These are phyloP conservation scores for Sarocladium strictum DNA, from an alignment of 2,329 filamentous ascomycete genomes.

Conservation along the genomic window DNA sequence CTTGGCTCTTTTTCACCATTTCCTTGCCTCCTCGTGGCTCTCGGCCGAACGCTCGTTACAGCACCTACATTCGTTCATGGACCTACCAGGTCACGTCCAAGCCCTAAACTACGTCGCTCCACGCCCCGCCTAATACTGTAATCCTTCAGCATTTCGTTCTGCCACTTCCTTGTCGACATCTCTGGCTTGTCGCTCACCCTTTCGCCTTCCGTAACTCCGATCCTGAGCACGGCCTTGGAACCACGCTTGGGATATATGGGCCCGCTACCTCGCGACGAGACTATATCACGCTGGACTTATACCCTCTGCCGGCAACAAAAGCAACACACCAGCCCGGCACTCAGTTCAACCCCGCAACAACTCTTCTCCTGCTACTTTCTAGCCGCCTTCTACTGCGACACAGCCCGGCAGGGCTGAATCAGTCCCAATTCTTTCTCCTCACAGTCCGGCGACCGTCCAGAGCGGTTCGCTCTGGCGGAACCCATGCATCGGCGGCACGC, in stretches of 20 bases:
- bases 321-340: slow-evolving; percentile 6
- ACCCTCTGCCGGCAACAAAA: slow-evolving; percentile 9
- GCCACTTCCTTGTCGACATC: neutral
- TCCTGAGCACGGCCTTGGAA: neutral
- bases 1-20: neutral
- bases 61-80: slow-evolving; percentile 1
- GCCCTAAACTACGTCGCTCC: neutral
- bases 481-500: slow-evolving; percentile 66
- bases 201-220: neutral
- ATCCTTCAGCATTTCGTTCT: neutral
- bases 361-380: slow-evolving; percentile 5
- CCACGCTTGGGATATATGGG: slow-evolving; percentile 3
- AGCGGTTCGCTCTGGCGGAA: slow-evolving; percentile 72
- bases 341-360: slow-evolving; percentile 8
- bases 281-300: slow-evolving; percentile 10
- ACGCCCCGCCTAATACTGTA: neutral
- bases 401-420: slow-evolving; percentile 33
- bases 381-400: slow-evolving; percentile 25
- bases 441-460: slow-evolving; percentile 64
- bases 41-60: slow-evolving; percentile 8
- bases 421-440: slow-evolving; percentile 48
- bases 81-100: neutral
- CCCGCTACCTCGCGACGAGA: slow-evolving; percentile 7
- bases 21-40: slow-evolving; percentile 6
- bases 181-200: neutral